Base-by-base conservation (phyloP, 352 stramenopile genomes). In the Pythium coloratum region DNA sequence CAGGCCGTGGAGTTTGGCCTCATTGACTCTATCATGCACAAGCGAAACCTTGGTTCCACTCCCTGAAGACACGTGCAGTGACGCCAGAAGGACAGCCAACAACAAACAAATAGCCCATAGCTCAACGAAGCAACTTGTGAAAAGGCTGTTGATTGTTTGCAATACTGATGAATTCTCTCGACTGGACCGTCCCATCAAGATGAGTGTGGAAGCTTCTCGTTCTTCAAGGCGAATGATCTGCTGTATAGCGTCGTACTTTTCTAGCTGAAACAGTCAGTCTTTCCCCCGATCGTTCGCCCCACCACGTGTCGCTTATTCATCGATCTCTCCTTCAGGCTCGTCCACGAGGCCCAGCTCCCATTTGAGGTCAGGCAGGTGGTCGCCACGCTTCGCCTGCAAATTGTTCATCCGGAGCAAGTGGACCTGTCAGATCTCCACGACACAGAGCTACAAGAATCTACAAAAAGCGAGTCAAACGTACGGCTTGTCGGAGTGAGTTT, bases 241-340 rank as follows among this genome's bases (percentile, higher is more conserved):
- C 46, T 28, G 46, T 32, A 6, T 53, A 5, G 46, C 46, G 46
- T 53, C 6, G 46, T 32, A 14, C 20, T 53, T 53, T 12, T 32
- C 46, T 30, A 7, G 46, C 46, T 53, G 5, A 3, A 59, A 56
- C 50, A 18, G 50, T n/a, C 50, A 1, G 28, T 30, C 34, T 9
- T 54, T n/a, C 8, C 49, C 24, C 9, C 49, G 24, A 55, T 47
- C 55, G 30, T 61, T 33, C 18, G 14, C 13, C 30, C 13, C 38
- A 13, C 34, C 5, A 4, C 12, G 38, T n/a, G 14, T 33, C 40
- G 69, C 61, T 86, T 86, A 90, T 76, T 89, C 84, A 67, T 90
- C 81, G 67, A 95, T 88, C 70, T 95, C 88, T 76, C 82, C 85
- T 75, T 92, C 86, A 13, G 88, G 82, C 62, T 93, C 81, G 60